A percentile compares a stretch with the other conserved stretches of the same genome.
phyloP scores from a whole-genome alignment of 2,329 filamentous ascomycete species.

The Arachnomyces sp. region DNA sequence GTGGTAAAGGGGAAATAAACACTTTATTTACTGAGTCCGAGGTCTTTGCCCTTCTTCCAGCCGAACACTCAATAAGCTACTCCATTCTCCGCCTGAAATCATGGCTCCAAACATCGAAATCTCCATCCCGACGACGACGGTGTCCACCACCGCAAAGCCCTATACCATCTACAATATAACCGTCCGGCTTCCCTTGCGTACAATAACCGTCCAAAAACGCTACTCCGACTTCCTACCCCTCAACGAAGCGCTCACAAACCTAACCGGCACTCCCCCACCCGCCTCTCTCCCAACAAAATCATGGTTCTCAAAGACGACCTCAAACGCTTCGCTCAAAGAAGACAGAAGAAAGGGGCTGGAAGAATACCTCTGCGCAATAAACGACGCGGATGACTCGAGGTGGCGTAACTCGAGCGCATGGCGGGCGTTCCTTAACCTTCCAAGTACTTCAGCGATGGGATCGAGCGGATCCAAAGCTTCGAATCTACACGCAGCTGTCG shows the following conservation, averaged over 20 bases:
- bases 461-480: constrained; percentile 27
- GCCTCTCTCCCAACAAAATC: constrained; percentile 49
- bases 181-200: constrained; percentile 52
- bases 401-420: constrained; percentile 52
- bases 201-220: constrained; percentile 52
- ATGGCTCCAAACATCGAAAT: constrained; percentile 30
- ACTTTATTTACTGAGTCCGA: too few relatives aligned
- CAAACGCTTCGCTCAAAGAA: constrained; percentile 49
- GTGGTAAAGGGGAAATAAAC: too few relatives aligned
- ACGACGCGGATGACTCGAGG: constrained; percentile 45
- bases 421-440: constrained; percentile 51
- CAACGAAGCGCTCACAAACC: constrained; percentile 42
- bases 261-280: constrained; percentile 46
- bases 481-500: constrained; percentile 35
- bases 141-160: constrained; percentile 37
- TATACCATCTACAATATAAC: constrained; percentile 53
- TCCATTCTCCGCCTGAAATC: not conserved
- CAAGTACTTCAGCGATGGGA: constrained; percentile 30
- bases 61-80: too few relatives aligned
- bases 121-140: constrained; percentile 36
- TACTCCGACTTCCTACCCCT: constrained; percentile 56
- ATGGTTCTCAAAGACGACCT: constrained; percentile 51
- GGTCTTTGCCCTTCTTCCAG: too few relatives aligned
- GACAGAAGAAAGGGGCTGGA: constrained; percentile 49
- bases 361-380: constrained; percentile 50